Percentiles rank a stretch among this genome's conserved stretches.
phyloP scores from a whole-genome alignment of 176 grass and related monocot species.

The sorghum (Sorghum bicolor) region Sorghum_bicolor_NCBIv3 NC_012872.2:2948001-2948500 shows the following conservation, averaged over 20 bases:
- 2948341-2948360: too few species aligned
- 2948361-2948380: too few species aligned
- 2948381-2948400: constrained; percentile 17
- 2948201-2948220: too few species aligned
- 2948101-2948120: too few species aligned
- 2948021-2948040: not conserved
- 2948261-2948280: not conserved
- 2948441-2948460: not conserved
- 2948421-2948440: not conserved
- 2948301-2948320: constrained; percentile 22
- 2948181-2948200: too few species aligned
- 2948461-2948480: not conserved
- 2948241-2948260: not conserved
- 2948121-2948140: too few species aligned
- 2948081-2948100: too few species aligned
- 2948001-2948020: constrained; percentile 13
- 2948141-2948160: too few species aligned
- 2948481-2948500: not conserved
- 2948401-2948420: not conserved
- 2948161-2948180: too few species aligned
- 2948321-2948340: constrained; percentile 38
- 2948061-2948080: too few species aligned
- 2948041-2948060: too few species aligned
- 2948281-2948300: not conserved
- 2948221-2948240: too few species aligned